These are phyloP conservation scores for Selaginella tamariscina DNA, from an alignment of 75 land plant species.

Conservation along the genomic window DNA sequence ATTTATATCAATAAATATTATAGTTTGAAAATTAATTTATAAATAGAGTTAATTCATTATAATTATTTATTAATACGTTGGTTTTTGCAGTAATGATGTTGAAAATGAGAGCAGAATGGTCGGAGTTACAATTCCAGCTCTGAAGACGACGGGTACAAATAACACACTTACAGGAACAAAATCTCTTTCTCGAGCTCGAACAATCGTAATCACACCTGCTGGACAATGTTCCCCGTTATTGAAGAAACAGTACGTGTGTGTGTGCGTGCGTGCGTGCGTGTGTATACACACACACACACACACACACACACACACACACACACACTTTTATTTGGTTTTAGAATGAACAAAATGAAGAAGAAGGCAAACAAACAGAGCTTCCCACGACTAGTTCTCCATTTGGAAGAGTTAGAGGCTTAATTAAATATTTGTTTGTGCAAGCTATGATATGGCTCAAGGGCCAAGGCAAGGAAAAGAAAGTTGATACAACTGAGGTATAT, in stretches of 20 bases:
- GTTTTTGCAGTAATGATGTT: not conserved
- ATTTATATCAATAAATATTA: too few relatives aligned
- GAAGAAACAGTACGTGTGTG: too few relatives aligned
- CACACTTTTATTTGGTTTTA: too few relatives aligned
- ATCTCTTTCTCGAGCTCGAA: slow-evolving; percentile 10
- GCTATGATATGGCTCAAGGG: slow-evolving; percentile 18
- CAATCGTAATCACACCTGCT: slow-evolving; percentile 10
- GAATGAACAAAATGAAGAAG: too few relatives aligned
- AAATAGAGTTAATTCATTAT: too few relatives aligned
- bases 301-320: too few relatives aligned
- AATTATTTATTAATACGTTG: too few relatives aligned
- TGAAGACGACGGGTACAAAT: not conserved
- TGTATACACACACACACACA: too few relatives aligned
- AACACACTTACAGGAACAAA: not conserved
- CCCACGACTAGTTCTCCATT: slow-evolving; percentile 7
- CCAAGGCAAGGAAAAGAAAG: slow-evolving; percentile 20
- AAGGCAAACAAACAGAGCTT: not conserved
- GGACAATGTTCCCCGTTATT: slow-evolving; percentile 20
- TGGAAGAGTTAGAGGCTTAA: slow-evolving; percentile 14
- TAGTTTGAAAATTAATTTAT: too few relatives aligned
- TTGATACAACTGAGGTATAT: slow-evolving; percentile 24
- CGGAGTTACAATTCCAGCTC: not conserved
- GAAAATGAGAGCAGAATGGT: not conserved
- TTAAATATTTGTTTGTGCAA: slow-evolving; percentile 11
- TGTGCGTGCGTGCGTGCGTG: too few relatives aligned